phyloP scores from a whole-genome alignment of 2,329 filamentous ascomycete species.

The Ceratocystis eucalypticola region DNA sequence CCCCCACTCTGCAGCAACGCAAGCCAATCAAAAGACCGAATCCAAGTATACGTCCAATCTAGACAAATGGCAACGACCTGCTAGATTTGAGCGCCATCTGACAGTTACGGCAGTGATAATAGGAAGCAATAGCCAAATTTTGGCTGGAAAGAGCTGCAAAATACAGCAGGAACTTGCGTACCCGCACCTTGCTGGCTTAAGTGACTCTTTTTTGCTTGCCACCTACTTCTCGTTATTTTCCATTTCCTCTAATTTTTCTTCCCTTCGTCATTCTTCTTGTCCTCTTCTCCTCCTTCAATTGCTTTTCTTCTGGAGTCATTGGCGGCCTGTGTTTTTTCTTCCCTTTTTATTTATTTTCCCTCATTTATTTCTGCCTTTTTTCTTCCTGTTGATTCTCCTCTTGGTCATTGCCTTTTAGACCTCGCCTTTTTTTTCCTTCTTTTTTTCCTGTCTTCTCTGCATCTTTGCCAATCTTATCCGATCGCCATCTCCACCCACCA shows the following conservation, averaged over 20 bases:
- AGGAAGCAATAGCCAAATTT: neutral
- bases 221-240: neutral
- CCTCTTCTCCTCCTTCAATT: neutral
- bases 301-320: neutral
- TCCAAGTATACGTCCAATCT: neutral
- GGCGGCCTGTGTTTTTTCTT: neutral
- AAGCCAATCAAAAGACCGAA: neutral
- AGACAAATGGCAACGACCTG: too few relatives aligned
- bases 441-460: neutral
- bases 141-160: neutral
- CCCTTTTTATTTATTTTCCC: slow-evolving; percentile 2
- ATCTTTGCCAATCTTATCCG: slow-evolving; percentile 1
- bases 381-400: neutral
- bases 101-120: neutral
- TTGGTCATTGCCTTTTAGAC: neutral
- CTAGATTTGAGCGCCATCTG: neutral
- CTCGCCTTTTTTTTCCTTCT: neutral
- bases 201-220: neutral
- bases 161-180: neutral
- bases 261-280: neutral
- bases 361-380: neutral
- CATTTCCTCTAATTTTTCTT: neutral
- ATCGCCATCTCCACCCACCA: neutral
- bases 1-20: neutral
- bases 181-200: neutral